Evolutionary conservation across 2,329 filamentous ascomycete genomes (phyloP), one percentile per base, ranked within the genome.

Genomic region (Aspergillus hiratsukae): DNA sequence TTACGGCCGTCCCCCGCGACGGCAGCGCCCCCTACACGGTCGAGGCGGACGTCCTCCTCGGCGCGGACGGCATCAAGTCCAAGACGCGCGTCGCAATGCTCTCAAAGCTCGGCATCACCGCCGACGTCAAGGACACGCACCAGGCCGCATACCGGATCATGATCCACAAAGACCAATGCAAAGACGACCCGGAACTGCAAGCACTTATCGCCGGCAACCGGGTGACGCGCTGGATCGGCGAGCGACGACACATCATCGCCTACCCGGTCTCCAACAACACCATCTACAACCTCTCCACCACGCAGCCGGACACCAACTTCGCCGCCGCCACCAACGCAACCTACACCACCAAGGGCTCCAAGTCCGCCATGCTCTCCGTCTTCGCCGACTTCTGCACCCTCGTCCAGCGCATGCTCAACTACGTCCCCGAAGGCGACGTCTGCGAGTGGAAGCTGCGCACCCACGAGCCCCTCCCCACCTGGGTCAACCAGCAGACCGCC

Each of bases 361-460:
- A 87, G 65, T 72, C 76, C 49, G 79, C 79, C 11, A 87, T 88
- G 83, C 66, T 87, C 60, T 67, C 77, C 1, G 80, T 85, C 0
- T 89, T 82, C 64, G 69, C 69, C 1, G 82, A 83, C 56, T 89
- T 86, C 67, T 85, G 82, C 55, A 84, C 84, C 1, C 79, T 81
- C 66, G 78, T 88, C 2, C 80, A 81, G 58, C 77, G 80, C 23
- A 81, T 87, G 80, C 75, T 88, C 14, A 75, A 84, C 58, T 74
- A 84, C 17, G 84, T 87, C 0, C 83, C 83, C 0, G 81, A 84
- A 48, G 84, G 84, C n/a, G 83, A 85, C 60, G 80, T 88, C 4
- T 83, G 84, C 61, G 85, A 88, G 67, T 89, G 86, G 83, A 85
- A 84, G 61, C 72, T 89, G 48, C 76, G 83, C 27, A 81, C 84